Percentiles rank a stretch among this genome's conserved stretches.
Conservation (phyloP, 208 protist species). For the Tritrichomonas foetus region DNA sequence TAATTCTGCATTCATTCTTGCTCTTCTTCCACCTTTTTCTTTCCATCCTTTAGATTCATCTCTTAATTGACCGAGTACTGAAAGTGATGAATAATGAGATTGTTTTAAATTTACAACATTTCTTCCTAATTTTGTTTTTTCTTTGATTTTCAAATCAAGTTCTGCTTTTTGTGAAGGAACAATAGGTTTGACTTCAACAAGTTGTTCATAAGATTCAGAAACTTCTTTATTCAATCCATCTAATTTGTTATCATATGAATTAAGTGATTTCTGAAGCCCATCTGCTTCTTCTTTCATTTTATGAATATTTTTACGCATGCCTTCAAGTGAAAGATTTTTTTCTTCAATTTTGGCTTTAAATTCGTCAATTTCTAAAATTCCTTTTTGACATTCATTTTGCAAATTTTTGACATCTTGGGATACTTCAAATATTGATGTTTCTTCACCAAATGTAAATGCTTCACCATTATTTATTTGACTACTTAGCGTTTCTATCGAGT, state of each 20-base stretch:
- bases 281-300: not conserved
- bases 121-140: not conserved
- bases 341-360: not conserved
- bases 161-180: not conserved
- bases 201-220: not conserved
- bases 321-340: not conserved
- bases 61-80: not conserved
- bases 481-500: not conserved
- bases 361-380: not conserved
- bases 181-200: not conserved
- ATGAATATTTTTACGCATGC: no score
- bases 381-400: not conserved
- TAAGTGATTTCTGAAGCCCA: not conserved
- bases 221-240: not conserved
- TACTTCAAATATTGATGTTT: not conserved
- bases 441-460: not conserved
- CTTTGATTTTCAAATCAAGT: not conserved
- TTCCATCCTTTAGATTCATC: not conserved
- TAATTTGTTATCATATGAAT: not conserved
- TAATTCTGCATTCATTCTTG: not conserved
- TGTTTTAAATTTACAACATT: not conserved
- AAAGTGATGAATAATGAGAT: not conserved
- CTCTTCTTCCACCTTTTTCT: not conserved
- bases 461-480: not conserved
- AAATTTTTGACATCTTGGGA: conserved; percentile 33